Conservation (phyloP, 371 early-diverging fungal genomes). For the Nematocida sp. region DNA sequence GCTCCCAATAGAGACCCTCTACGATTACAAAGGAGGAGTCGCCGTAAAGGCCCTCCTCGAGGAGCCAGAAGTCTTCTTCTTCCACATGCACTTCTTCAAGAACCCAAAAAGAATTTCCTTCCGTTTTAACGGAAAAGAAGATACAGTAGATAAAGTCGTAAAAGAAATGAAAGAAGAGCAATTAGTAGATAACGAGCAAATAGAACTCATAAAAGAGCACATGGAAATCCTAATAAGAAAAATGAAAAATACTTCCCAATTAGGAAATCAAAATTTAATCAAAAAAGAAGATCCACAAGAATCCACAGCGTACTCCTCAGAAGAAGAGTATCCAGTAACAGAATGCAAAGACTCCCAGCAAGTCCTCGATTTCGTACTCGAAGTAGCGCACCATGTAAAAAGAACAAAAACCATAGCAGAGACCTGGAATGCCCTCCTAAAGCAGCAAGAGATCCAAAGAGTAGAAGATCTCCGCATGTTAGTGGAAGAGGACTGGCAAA, state of each 20-base stretch:
- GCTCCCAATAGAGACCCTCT: conserved; percentile 40
- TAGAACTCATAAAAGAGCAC: conserved; percentile 54
- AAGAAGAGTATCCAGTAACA: conserved; percentile 34
- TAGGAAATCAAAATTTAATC: background rate
- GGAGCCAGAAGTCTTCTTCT: conserved; percentile 29
- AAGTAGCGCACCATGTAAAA: conserved; percentile 57
- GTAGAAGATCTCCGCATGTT: conserved; percentile 71
- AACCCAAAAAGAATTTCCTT: conserved; percentile 67
- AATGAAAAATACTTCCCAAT: background rate
- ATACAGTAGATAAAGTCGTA: conserved; percentile 80
- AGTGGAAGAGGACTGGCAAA: conserved; percentile 66
- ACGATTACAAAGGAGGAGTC: conserved; percentile 38
- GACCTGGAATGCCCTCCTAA: conserved; percentile 70
- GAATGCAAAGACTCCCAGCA: conserved; percentile 56
- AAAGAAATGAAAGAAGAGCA: conserved; percentile 72
- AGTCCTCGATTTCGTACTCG: conserved; percentile 63
- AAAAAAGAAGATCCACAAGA: conserved; percentile 6
- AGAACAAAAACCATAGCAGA: conserved; percentile 60
- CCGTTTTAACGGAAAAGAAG: conserved; percentile 76
- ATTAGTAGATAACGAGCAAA: conserved; percentile 52
- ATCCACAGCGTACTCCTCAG: conserved; percentile 24
- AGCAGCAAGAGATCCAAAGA: conserved; percentile 76
- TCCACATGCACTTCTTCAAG: conserved; percentile 55
- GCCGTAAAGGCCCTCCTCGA: conserved; percentile 36
- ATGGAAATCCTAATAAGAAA: conserved; percentile 48